Base-by-base conservation (phyloP, 2,329 filamentous ascomycete species). In the Pseudocercospora fuligena region DNA sequence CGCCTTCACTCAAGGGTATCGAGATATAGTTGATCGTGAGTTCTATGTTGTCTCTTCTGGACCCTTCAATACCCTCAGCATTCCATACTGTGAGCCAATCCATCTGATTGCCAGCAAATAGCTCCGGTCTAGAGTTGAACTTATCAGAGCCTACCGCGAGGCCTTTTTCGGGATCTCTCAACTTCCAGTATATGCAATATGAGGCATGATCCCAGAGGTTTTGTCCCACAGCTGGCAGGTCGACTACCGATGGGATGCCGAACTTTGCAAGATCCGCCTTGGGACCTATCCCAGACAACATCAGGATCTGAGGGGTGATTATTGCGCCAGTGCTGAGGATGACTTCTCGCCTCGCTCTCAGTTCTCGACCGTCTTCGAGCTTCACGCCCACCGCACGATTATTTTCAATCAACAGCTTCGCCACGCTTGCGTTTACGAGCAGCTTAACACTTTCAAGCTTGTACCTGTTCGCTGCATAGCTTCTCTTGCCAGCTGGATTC, bases 161-260 rank as follows among this genome's bases (percentile, higher is more conserved):
- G 23, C 60, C 53, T 73, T 72, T 23, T 70, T 66, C 57, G 73
- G 74, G 49, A 80, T 71, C 27, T 9, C 27, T 12, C n/a, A 57
- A 29, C 66, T 69, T 68, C n/a, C 65, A 78, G 16, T 70, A 66
- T 47, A 67, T 70, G 31, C 74, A 70, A 33, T 70, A 77, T 19
- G 69, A 66, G 16, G 72, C 62, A 74, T 89, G 87, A 73, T 89
- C 87, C 70, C 86, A 80, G 31, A 89, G 80, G 76, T 89, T 89
- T 78, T 87, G 84, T 64, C 87, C 87, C 11, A 89, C 86, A 58
- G 85, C 87, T 11, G 86, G 84, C 43, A 88, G 81, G 72, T 89
- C 84, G 69, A 82, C 81, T 60, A 87, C 82, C n/a, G 87, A 82
- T 19, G 81, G 80, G 64, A 89, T 86, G 68, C 83, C 83, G 29